These are phyloP conservation scores for Talaromyces liani DNA, from an alignment of 495 filamentous ascomycete genomes.

Conservation along the genomic window DNA sequence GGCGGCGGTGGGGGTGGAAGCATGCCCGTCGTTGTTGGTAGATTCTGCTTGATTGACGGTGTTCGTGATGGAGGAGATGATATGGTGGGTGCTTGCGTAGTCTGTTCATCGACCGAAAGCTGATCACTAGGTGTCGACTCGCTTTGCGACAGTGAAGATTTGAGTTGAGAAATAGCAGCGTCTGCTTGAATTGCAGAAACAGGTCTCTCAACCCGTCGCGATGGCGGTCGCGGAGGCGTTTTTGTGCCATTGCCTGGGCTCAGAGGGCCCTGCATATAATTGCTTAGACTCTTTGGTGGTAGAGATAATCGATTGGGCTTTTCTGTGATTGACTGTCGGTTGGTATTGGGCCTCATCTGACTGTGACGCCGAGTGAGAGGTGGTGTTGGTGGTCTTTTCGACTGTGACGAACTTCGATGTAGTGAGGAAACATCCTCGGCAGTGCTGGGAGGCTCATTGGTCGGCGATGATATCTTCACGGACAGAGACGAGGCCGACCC, in stretches of 20 bases:
- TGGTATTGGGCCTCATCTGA: conserved; percentile 28
- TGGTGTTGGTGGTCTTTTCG: conserved; percentile 43
- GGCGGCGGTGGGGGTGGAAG: conserved; percentile 52
- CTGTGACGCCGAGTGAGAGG: conserved; percentile 42
- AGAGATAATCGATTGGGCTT: conserved; percentile 24
- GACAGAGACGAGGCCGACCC: neutral
- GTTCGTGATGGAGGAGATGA: conserved; percentile 19
- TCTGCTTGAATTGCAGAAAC: neutral
- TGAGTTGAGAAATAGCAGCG: neutral
- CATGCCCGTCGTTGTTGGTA: conserved; percentile 14
- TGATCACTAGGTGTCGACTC: neutral
- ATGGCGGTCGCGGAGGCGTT: conserved; percentile 12
- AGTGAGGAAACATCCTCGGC: conserved; percentile 18
- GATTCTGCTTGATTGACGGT: conserved; percentile 18
- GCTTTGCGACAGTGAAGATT: conserved; percentile 5
- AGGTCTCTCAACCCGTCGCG: conserved; percentile 13
- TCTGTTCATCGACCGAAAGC: conserved; percentile 11
- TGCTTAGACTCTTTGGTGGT: conserved; percentile 18
- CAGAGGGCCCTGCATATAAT: conserved; percentile 23
- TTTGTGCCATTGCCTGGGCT: conserved; percentile 20
- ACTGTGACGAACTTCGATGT: conserved; percentile 17
- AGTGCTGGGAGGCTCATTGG: neutral
- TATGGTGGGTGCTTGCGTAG: neutral
- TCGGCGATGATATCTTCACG: neutral
- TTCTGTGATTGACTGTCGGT: conserved; percentile 31